Percentiles rank a stretch among this genome's conserved stretches.
Evolutionary conservation across 148 eudicot genomes (phyloP).

Genomic region (Vaccinium corymbosum): DNA sequence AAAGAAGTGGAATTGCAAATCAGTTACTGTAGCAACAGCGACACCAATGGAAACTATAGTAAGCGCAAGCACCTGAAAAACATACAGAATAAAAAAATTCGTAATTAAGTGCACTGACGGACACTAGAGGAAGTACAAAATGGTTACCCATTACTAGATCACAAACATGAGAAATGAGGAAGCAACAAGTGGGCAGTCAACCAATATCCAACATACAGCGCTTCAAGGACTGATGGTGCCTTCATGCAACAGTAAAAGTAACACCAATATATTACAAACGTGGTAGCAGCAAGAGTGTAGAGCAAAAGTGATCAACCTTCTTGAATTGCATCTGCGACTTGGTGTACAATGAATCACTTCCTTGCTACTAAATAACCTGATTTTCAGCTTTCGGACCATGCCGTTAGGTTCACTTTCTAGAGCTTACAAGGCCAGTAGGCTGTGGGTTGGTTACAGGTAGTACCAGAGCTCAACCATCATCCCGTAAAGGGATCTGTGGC

Average conservation of each 20-base stretch:
- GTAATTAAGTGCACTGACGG: background rate
- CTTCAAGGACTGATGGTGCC: background rate
- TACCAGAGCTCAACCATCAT: background rate
- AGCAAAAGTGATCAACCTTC: background rate
- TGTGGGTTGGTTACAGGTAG: background rate
- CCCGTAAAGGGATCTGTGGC: background rate
- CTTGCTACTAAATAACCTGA: constrained; percentile 3
- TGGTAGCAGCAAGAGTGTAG: background rate
- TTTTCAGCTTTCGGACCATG: background rate
- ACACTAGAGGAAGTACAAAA: background rate
- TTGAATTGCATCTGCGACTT: background rate
- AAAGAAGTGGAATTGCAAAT: constrained; percentile 83
- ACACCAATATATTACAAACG: background rate
- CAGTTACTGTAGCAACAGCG: constrained; percentile 92
- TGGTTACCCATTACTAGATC: background rate
- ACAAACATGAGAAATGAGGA: constrained; percentile 16
- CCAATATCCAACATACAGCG: background rate
- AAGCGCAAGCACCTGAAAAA: constrained; percentile 70
- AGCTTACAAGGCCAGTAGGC: background rate
- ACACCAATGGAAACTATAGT: constrained; percentile 73
- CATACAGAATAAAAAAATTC: background rate
- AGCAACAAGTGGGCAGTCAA: background rate
- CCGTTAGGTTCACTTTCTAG: background rate
- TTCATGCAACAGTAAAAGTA: background rate
- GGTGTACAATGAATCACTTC: background rate